Conservation (phyloP, 768 basidiomycete species). For the Bullera alba region DNA sequence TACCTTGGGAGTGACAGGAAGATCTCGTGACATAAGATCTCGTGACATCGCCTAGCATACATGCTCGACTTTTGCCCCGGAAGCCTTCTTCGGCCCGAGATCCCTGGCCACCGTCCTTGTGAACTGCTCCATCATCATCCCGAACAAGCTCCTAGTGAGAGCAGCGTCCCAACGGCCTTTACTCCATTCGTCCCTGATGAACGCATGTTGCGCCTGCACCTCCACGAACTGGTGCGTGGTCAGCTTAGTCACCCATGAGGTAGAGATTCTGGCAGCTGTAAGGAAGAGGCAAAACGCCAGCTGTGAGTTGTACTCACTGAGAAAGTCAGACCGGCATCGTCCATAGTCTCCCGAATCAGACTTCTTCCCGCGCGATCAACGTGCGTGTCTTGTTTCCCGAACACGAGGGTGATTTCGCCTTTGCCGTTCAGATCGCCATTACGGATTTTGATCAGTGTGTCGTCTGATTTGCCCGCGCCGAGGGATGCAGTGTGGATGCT, state of each 20-base stretch:
- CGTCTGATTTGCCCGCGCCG: slow-evolving; percentile 71
- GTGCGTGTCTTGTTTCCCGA: slow-evolving; percentile 92
- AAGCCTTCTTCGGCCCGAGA: slow-evolving; percentile 60
- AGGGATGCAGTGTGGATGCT: slow-evolving; percentile 73
- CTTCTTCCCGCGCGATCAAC: slow-evolving; percentile 81
- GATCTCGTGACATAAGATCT: background rate
- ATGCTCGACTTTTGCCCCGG: slow-evolving; percentile 59
- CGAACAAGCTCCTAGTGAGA: slow-evolving; percentile 68
- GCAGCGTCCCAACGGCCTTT: slow-evolving; percentile 97
- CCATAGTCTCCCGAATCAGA: slow-evolving; percentile 71
- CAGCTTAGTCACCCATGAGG: background rate
- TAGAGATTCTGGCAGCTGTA: background rate
- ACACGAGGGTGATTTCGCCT: slow-evolving; percentile 90
- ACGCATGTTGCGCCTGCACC: slow-evolving; percentile 95
- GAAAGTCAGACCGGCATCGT: slow-evolving; percentile 65
- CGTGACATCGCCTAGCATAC: slow-evolving; percentile 61
- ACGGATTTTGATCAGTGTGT: slow-evolving; percentile 66
- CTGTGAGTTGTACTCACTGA: slow-evolving; percentile 65
- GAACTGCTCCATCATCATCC: slow-evolving; percentile 88
- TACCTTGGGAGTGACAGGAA: too few relatives aligned
- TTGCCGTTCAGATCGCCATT: slow-evolving; percentile 70
- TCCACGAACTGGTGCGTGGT: slow-evolving; percentile 64
- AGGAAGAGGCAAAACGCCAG: background rate
- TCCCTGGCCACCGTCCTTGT: slow-evolving; percentile 80
- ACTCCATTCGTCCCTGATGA: slow-evolving; percentile 82